Percentiles rank a stretch among this genome's conserved stretches.
These are phyloP conservation scores for Prunus kanzakura DNA, from an alignment of 306 rosid genomes.

Conservation along the genomic window DNA sequence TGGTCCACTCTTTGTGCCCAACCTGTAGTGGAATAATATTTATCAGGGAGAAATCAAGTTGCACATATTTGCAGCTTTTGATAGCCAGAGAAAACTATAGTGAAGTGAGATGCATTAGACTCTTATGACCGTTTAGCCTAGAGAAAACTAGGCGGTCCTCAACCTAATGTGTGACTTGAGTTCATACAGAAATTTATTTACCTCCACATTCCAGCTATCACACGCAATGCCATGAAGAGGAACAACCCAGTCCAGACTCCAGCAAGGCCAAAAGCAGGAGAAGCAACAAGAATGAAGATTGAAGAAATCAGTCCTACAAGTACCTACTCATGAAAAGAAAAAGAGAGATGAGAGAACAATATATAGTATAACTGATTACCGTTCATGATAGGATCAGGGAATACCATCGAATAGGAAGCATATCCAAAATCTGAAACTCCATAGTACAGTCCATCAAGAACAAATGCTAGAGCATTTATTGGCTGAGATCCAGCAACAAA, in stretches of 20 bases:
- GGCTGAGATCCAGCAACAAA: conserved; percentile 97
- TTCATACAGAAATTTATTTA: conserved; percentile 22
- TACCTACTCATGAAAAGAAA: conserved; percentile 43
- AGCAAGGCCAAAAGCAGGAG: conserved; percentile 74
- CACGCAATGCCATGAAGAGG: conserved; percentile 86
- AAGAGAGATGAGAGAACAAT: conserved; percentile 11
- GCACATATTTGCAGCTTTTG: neutral
- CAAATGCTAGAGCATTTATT: conserved; percentile 88
- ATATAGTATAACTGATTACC: conserved; percentile 9
- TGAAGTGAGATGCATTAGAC: neutral
- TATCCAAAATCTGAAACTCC: conserved; percentile 92
- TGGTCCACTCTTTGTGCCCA: conserved; percentile 77
- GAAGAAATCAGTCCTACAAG: conserved; percentile 66
- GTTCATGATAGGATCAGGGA: conserved; percentile 12
- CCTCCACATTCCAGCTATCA: conserved; percentile 85
- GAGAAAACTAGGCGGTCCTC: neutral
- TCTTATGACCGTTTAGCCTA: neutral
- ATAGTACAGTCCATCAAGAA: conserved; percentile 87
- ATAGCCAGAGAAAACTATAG: neutral
- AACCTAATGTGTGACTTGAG: neutral
- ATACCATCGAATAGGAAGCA: conserved; percentile 94
- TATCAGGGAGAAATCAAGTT: neutral
- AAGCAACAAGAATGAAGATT: conserved; percentile 55
- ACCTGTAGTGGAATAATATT: conserved; percentile 34
- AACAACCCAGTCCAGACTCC: conserved; percentile 92